These are phyloP conservation scores for Gilbertella persicaria DNA, from an alignment of 371 early-diverging fungal species.

Conservation along the genomic window DNA sequence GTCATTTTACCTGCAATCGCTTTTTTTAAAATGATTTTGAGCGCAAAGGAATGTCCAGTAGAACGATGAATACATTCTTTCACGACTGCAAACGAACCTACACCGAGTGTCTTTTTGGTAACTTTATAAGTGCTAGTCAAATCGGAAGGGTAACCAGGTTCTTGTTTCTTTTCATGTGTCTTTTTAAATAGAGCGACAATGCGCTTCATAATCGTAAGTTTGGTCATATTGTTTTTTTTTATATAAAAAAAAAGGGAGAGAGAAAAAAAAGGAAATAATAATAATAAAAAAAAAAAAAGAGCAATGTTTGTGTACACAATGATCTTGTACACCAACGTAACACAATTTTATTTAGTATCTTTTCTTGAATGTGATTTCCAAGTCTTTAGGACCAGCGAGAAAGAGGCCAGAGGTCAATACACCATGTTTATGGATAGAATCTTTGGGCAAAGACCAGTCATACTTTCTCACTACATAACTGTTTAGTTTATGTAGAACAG, in stretches of 20 bases:
- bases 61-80: conserved; percentile 63
- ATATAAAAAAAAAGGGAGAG: too few relatives aligned
- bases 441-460: conserved; percentile 9
- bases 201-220: conserved; percentile 45
- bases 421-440: conserved; percentile 12
- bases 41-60: conserved; percentile 67
- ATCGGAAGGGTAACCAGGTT: conserved; percentile 41
- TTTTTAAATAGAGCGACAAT: conserved; percentile 50
- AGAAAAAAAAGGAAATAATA: too few relatives aligned
- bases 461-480: conserved; percentile 21
- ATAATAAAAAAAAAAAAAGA: too few relatives aligned
- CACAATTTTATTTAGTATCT: not conserved
- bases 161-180: conserved; percentile 46
- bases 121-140: conserved; percentile 48
- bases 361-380: not conserved
- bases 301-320: too few relatives aligned
- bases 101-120: conserved; percentile 55
- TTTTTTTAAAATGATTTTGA: conserved; percentile 81
- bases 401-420: not conserved
- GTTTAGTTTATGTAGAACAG: not conserved
- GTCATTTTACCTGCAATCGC: conserved; percentile 56
- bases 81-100: conserved; percentile 86
- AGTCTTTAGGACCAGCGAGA: not conserved
- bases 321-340: too few relatives aligned
- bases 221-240: too few relatives aligned